Conservation (phyloP, 352 stramenopile species). For the Phytopythium aichiense region DNA sequence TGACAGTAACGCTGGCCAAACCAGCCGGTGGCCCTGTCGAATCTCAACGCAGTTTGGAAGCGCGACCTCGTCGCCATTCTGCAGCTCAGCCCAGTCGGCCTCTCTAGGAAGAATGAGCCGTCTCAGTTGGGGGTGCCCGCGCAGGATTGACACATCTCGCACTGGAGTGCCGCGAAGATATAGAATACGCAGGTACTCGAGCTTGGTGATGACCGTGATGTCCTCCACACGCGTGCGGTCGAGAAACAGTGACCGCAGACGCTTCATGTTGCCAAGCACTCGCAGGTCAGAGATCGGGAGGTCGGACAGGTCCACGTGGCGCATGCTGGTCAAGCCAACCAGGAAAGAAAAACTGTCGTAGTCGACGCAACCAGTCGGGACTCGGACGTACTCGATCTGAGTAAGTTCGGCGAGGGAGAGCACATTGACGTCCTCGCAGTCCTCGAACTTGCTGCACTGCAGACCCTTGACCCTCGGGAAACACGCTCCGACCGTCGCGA, state of each 20-base stretch:
- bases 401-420: background rate
- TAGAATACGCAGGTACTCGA: background rate
- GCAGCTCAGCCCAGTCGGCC: background rate
- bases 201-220: background rate
- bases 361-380: background rate
- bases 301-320: background rate
- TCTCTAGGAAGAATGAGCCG: background rate
- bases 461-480: slow-evolving; percentile 2
- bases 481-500: background rate
- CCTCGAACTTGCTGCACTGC: background rate
- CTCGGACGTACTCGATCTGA: background rate
- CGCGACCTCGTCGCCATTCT: background rate
- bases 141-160: background rate
- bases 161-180: background rate
- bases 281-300: slow-evolving; percentile 1
- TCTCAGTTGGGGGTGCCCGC: background rate
- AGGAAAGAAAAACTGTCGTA: slow-evolving; percentile 6
- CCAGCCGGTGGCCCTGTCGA: background rate
- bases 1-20: background rate
- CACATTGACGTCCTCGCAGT: background rate
- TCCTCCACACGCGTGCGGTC: background rate
- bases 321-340: background rate
- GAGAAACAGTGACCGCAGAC: background rate
- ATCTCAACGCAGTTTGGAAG: slow-evolving; percentile 7
- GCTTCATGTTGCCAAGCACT: slow-evolving; percentile 1